Evolutionary conservation across 495 filamentous ascomycete genomes (phyloP), one percentile per base, ranked within the genome.

Genomic region (Talaromyces stipitatus): DNA sequence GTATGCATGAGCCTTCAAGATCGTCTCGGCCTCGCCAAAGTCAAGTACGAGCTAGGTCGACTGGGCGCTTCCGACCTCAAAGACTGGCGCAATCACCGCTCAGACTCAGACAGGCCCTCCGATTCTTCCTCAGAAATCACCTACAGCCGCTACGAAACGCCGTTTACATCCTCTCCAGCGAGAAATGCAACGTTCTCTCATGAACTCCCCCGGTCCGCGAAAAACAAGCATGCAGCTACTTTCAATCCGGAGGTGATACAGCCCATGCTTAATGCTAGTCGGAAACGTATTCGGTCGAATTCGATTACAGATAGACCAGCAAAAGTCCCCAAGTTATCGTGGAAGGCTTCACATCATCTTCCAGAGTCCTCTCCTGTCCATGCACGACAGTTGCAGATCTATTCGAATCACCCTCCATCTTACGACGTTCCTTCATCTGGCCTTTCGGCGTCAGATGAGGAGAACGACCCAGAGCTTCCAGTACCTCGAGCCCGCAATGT

Each of bases 1-100:
- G 94, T 97, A 72, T 94, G 91, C 55, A 78, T 92, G 70, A 86
- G 85, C 64, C 77, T 99, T 30, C 90, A 96, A 71, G 88, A 95
- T 74, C 90, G 92, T 45, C 80, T 99, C 30, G 92, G 95, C 61
- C 82, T 97, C 52, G 94, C 94, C 67, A 92, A 89, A 74, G 91
- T 96, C 82, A 99, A 97, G 75, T 89, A 92, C 54, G 89, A 92
- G 70, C 85, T 96, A 71, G 92, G 92, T 60, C 72, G 70, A 54
- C 64, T 76, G 26, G 69, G 70, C 58, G 57, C 64, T 2, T 56
- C 72, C 38, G 67, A 66, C 48, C 87, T 86, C 81, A 84, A 91
- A 68, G 82, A 89, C 69, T 83, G 83, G 59, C 85, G 78, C 62
- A 67, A 91, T 57, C 89, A 95, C 62, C 79, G 85, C 60, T 27